Evolutionary conservation across 805 yeast species (phyloP).

Genomic region (Suhomyces kilbournensis): DNA sequence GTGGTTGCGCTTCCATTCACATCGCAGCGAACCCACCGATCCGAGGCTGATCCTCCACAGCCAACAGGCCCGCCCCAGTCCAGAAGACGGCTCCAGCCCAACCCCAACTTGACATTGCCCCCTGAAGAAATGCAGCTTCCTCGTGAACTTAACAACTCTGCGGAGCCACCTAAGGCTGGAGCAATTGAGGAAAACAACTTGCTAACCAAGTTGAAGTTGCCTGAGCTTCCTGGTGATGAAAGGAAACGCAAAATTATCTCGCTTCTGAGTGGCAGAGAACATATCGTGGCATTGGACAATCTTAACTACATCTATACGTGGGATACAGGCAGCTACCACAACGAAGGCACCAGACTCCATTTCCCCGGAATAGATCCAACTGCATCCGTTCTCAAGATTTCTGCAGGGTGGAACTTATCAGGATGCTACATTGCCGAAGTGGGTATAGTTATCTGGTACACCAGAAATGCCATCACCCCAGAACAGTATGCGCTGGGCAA

Average conservation of each 20-base stretch:
- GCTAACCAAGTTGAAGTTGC: constrained; percentile 21
- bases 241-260: constrained; percentile 36
- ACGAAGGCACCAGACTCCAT: constrained; percentile 42
- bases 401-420: constrained; percentile 68
- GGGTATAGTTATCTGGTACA: constrained; percentile 61
- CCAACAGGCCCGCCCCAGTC: constrained; percentile 1
- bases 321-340: constrained; percentile 45
- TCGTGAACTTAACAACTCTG: neutral
- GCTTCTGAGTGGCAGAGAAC: constrained; percentile 62
- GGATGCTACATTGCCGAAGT: constrained; percentile 46
- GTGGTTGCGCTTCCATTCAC: constrained; percentile 4
- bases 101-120: constrained; percentile 21
- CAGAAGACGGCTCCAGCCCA: constrained; percentile 12
- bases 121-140: constrained; percentile 22
- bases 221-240: constrained; percentile 5
- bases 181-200: constrained; percentile 13
- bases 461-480: constrained; percentile 21
- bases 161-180: neutral
- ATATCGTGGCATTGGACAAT: constrained; percentile 58
- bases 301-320: constrained; percentile 53
- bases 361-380: constrained; percentile 29
- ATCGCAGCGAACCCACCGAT: constrained; percentile 7
- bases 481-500: constrained; percentile 16
- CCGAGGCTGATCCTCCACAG: constrained; percentile 6
- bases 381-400: constrained; percentile 41